Evolutionary conservation across 257 asterid genomes (phyloP).

Genomic region (Cruciata laevipes): DNA sequence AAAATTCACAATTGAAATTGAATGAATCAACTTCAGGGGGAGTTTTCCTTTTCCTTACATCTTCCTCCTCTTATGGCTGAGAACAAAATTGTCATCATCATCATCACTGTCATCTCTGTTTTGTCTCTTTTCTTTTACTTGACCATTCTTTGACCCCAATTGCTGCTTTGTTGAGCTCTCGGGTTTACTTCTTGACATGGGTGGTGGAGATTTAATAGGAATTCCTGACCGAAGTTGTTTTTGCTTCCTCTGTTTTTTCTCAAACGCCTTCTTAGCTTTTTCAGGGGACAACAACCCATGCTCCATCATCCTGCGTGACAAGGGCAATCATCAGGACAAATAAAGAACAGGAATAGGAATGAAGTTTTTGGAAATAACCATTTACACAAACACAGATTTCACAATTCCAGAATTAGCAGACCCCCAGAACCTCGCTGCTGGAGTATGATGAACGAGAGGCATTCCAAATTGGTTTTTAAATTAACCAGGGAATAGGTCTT

Average conservation of each 20-base stretch:
- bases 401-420: background rate
- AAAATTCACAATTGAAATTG: conserved; percentile 1
- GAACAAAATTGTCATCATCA: conserved; percentile 46
- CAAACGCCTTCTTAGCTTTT: conserved; percentile 63
- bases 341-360: background rate
- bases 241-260: conserved; percentile 81
- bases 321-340: background rate
- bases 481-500: background rate
- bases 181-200: conserved; percentile 31
- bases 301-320: conserved; percentile 71
- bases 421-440: background rate
- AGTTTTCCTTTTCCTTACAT: conserved; percentile 23
- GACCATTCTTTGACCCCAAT: conserved; percentile 47
- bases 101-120: conserved; percentile 28
- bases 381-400: background rate
- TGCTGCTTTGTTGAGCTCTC: conserved; percentile 55
- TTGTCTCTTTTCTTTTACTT: conserved; percentile 54
- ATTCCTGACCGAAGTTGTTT: conserved; percentile 62
- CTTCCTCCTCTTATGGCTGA: conserved; percentile 64
- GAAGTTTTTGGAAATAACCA: background rate
- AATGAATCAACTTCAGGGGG: background rate
- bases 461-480: background rate
- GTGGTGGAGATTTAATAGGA: conserved; percentile 63
- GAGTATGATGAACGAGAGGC: background rate
- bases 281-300: conserved; percentile 82